These are phyloP conservation scores for Lipomyces sp. DNA, from an alignment of 805 yeast genomes.

Conservation along the genomic window DNA sequence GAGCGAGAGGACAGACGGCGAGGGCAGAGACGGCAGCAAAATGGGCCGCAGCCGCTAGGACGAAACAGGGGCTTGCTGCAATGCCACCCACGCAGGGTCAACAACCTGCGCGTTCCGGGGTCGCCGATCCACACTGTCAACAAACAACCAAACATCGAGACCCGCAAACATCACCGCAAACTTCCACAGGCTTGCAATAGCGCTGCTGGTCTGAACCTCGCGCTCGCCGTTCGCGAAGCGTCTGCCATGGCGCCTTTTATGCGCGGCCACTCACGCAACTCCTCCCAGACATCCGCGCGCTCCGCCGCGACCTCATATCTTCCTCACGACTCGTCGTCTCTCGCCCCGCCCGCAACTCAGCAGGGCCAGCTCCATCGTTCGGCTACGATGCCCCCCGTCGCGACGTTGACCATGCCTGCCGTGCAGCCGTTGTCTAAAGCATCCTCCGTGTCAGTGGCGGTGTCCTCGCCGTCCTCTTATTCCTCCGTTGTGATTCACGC, in stretches of 20 bases:
- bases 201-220: too few species aligned
- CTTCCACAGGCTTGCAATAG: too few species aligned
- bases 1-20: too few species aligned
- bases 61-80: too few species aligned
- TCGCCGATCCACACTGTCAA: too few species aligned
- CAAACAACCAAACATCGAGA: too few species aligned
- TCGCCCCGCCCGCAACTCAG: background rate
- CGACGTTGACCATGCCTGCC: background rate
- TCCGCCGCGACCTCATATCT: background rate
- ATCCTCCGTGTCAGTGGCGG: background rate
- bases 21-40: too few species aligned
- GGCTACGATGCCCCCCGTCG: slow-evolving; percentile 1
- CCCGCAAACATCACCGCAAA: too few species aligned
- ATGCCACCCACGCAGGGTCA: too few species aligned
- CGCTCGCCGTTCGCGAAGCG: background rate
- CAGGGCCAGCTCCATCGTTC: background rate
- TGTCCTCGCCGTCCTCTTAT: background rate
- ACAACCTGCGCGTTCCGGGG: too few species aligned
- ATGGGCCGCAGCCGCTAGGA: too few species aligned
- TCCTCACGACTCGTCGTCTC: background rate
- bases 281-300: background rate
- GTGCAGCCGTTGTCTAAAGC: background rate
- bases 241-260: slow-evolving; percentile 4
- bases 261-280: slow-evolving; percentile 5
- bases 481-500: slow-evolving; percentile 17